Conservation (phyloP, 176 grass and related monocot genomes). For the Bothriochloa decipiens region DNA sequence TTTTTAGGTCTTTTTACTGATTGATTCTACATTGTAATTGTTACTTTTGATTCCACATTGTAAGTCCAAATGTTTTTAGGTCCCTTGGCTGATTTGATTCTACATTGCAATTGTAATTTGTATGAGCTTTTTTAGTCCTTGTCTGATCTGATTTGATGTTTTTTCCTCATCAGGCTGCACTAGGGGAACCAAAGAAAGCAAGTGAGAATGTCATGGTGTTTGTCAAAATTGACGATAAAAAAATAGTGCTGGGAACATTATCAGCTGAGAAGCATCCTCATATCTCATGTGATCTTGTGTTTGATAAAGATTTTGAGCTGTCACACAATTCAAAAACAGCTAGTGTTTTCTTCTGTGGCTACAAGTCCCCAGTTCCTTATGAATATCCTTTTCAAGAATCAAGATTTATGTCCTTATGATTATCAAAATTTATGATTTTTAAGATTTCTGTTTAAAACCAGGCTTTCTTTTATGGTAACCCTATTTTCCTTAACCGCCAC, state of each 20-base stretch:
- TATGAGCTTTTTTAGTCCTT: neutral
- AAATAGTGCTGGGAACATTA: conserved; percentile 75
- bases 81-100: neutral
- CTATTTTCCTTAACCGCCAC: too few species aligned
- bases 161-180: conserved; percentile 46
- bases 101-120: neutral
- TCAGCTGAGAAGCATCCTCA: conserved; percentile 64
- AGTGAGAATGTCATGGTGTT: conserved; percentile 51
- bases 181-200: conserved; percentile 62
- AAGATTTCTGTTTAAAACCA: too few species aligned
- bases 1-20: neutral
- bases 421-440: too few species aligned
- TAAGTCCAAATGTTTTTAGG: neutral
- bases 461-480: too few species aligned
- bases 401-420: too few species aligned
- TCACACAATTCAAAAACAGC: conserved; percentile 76
- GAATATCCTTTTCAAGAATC: too few species aligned
- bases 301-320: conserved; percentile 74
- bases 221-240: conserved; percentile 61
- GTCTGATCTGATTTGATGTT: conserved; percentile 11
- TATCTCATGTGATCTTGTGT: conserved; percentile 62
- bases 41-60: too few species aligned
- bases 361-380: conserved; percentile 35
- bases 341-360: conserved; percentile 69
- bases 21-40: too few species aligned